phyloP scores from a whole-genome alignment of 2,329 filamentous ascomycete species.

The Tolypocladium tundrense region DNA sequence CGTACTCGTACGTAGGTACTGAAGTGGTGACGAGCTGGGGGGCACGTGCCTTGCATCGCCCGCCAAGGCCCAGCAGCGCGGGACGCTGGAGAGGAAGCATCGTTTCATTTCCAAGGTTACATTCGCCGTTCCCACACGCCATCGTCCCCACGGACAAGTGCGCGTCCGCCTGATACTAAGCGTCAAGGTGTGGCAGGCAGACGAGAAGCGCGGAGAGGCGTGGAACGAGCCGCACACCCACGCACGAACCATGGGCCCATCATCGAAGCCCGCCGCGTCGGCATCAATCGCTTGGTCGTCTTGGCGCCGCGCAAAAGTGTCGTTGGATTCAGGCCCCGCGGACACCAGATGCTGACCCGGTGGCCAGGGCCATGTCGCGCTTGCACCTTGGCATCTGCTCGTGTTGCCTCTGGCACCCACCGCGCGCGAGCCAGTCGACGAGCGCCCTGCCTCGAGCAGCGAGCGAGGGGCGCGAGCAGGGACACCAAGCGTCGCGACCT shows the following conservation, averaged over 20 bases:
- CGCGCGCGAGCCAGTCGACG: neutral
- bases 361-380: neutral
- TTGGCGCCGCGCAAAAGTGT: neutral
- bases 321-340: neutral
- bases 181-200: neutral
- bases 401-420: neutral
- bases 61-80: neutral
- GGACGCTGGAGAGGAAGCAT: neutral
- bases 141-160: too few relatives aligned
- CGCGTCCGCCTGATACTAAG: neutral
- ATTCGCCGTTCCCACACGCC: neutral
- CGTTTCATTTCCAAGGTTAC: neutral
- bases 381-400: neutral
- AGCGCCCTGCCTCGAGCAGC: neutral
- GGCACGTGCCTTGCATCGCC: neutral
- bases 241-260: neutral
- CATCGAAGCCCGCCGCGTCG: neutral
- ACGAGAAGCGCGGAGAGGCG: neutral
- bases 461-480: neutral
- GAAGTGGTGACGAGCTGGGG: neutral
- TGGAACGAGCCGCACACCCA: neutral
- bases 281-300: neutral
- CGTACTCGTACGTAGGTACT: too few relatives aligned
- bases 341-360: neutral
- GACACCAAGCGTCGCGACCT: neutral